Percentiles rank a stretch among this genome's conserved stretches.
Conservation (phyloP, 2,329 filamentous ascomycete species). For the Thermomyces lanuginosus region DNA sequence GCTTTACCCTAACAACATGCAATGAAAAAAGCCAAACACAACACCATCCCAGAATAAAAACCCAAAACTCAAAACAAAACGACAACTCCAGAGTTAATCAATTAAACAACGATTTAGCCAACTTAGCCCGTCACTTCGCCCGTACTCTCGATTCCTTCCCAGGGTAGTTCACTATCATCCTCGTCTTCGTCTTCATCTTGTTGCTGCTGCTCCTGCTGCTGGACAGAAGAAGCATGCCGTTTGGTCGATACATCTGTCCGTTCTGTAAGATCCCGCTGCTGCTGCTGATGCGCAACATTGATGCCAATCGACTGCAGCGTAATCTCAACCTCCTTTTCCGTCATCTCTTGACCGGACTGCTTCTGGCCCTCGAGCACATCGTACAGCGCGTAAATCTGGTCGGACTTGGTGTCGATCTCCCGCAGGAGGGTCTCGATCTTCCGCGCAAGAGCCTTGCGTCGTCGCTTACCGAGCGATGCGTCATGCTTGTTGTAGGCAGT, state of each 20-base stretch:
- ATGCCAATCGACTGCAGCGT: conserved; percentile 38
- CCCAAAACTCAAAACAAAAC: too few species aligned
- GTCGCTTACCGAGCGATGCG: conserved; percentile 47
- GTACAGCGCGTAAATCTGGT: conserved; percentile 67
- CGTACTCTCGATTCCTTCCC: conserved; percentile 30
- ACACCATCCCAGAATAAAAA: too few species aligned
- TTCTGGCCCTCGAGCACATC: conserved; percentile 74
- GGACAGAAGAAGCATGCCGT: conserved; percentile 8
- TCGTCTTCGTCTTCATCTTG: conserved; percentile 10
- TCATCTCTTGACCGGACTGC: conserved; percentile 46
- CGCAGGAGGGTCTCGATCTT: conserved; percentile 46
- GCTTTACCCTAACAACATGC: too few species aligned
- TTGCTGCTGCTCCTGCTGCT: too few species aligned
- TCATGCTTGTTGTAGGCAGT: conserved; percentile 50
- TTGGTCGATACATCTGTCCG: conserved; percentile 15
- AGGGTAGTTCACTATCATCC: conserved; percentile 25
- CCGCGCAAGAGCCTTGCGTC: conserved; percentile 44
- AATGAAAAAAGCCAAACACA: too few species aligned
- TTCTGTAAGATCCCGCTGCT: too few species aligned
- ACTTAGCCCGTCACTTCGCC: conserved; percentile 19
- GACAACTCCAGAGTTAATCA: not conserved
- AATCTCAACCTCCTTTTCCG: conserved; percentile 45
- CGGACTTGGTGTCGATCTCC: conserved; percentile 54
- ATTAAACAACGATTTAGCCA: not conserved
- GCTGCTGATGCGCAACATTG: conserved; percentile 11